Percentiles rank a stretch among this genome's conserved stretches.
phyloP scores from a whole-genome alignment of 169 alveolate species.

The Theileria annulata region DNA sequence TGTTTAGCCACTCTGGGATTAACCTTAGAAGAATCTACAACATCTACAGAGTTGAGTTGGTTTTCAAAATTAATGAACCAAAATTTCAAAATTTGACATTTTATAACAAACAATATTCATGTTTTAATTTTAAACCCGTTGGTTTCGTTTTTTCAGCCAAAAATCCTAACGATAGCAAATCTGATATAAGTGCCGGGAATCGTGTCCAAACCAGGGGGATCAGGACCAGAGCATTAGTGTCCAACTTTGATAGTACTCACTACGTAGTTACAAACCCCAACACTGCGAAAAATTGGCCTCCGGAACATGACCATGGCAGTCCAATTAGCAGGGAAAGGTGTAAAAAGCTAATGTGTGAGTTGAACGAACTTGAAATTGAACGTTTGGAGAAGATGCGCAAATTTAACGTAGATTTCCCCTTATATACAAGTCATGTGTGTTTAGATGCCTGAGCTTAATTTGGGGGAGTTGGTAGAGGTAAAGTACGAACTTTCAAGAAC shows the following conservation, averaged over 20 bases:
- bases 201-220: slow-evolving; percentile 17
- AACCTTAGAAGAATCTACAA: not conserved
- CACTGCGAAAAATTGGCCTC: slow-evolving; percentile 65
- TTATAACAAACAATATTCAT: not conserved
- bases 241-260: slow-evolving; percentile 43
- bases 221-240: slow-evolving; percentile 57
- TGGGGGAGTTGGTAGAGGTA: slow-evolving; percentile 78
- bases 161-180: not conserved
- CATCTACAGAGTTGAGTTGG: not conserved
- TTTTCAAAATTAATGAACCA: not conserved
- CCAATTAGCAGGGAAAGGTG: slow-evolving; percentile 56
- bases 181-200: not conserved
- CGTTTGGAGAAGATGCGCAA: slow-evolving; percentile 72
- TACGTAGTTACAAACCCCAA: slow-evolving; percentile 60
- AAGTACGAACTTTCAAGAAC: slow-evolving; percentile 79
- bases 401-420: slow-evolving; percentile 65
- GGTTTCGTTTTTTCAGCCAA: not conserved
- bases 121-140: not conserved
- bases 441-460: slow-evolving; percentile 60
- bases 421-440: not conserved
- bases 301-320: slow-evolving; percentile 61
- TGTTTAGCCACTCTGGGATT: slow-evolving; percentile 2
- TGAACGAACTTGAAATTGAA: slow-evolving; percentile 71
- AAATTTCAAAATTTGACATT: not conserved
- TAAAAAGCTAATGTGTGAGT: slow-evolving; percentile 71